Evolutionary conservation across 176 grass and related monocot genomes (phyloP).

Genomic region (Alopecurus myosuroides): DNA sequence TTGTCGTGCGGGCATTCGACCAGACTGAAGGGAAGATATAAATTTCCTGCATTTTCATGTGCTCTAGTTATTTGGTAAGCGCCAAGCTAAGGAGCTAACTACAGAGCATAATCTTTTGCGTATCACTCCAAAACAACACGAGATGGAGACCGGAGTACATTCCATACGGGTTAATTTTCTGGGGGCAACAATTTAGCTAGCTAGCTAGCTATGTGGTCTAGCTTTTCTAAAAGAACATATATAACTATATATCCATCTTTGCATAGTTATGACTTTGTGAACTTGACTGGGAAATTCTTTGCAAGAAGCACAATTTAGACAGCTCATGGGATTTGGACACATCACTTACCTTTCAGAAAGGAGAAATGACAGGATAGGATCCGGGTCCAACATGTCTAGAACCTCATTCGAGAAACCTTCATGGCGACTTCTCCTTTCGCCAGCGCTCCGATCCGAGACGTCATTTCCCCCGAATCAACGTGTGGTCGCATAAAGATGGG

Average conservation of each 20-base stretch:
- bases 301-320: constrained; percentile 5
- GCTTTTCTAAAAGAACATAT: background rate
- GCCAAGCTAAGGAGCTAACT: no score
- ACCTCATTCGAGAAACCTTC: background rate
- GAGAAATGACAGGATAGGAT: background rate
- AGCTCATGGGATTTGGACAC: constrained; percentile 24
- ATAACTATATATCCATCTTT: no score
- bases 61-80: no score
- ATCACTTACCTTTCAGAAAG: constrained; percentile 15
- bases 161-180: background rate
- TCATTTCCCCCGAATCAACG: constrained; percentile 1
- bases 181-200: no score
- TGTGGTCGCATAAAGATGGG: constrained; percentile 18
- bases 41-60: no score
- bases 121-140: no score
- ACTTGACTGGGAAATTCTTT: background rate
- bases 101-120: no score
- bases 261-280: background rate
- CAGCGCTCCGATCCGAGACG: background rate
- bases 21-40: no score
- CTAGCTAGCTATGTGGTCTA: background rate
- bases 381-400: constrained; percentile 14
- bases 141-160: background rate
- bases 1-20: no score
- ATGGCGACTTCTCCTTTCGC: background rate